Evolutionary conservation across 495 filamentous ascomycete genomes (phyloP), one percentile per base, ranked within the genome.

Genomic region (Alectoria sarmentosa): DNA sequence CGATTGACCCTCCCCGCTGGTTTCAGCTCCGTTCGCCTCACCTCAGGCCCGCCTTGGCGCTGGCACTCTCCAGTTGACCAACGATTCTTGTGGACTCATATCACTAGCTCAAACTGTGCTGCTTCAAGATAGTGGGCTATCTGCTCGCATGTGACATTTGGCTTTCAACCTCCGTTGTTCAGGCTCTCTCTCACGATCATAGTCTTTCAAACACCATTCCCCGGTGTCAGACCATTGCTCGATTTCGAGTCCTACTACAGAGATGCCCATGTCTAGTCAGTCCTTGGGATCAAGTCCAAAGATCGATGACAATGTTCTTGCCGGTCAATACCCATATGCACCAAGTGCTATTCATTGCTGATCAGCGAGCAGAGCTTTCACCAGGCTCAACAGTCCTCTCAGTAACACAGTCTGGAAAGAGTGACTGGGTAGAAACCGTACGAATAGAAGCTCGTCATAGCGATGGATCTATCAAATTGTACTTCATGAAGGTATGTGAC

Each of bases 341-440:
- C 38, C 38, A 14, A 41, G 36, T 41, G 14, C 38, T 41, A 41
- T 13, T 13, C 7, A 13, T 41, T 41, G 13, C 41, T 44, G n/a
- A 44, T 4, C 4, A n/a, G 19, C 2, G 2, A 19, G 44, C 44
- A 48, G 44, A 23, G 44, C 44, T 48, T 10, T n/a, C 44, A 10
- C 44, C n/a, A 49, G 62, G 55, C 32, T 48, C 62, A 1, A 64
- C 37, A 23, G 28, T 65, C 1, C 5, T 67, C 28, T 38, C 61
- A 17, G 34, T 61, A 11, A 54, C 62, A 36, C 41, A 59, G 8
- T 66, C 59, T 32, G 67, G 48, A 41, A 30, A 21, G 13, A 69
- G 60, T 44, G 46, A 0, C 14, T 56, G 64, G 64, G 64, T 52
- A 13, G 17, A 57, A 1, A 62, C 28, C 19, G 58, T 66, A 2